Base-by-base conservation (phyloP, 352 stramenopile genomes). In the Phytopythium vexans region DNA sequence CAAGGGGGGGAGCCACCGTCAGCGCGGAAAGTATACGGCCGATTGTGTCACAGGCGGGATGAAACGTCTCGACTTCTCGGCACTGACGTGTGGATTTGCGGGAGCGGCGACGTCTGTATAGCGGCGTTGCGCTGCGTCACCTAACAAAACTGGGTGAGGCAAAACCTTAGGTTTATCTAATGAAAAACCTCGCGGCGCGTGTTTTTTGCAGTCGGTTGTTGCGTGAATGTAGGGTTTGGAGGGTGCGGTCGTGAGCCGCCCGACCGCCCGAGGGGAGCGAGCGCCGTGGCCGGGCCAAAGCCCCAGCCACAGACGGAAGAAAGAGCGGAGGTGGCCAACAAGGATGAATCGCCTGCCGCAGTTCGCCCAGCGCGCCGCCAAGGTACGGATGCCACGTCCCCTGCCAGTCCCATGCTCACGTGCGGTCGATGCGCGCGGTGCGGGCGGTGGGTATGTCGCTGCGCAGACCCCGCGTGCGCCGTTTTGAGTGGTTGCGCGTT, bases 301-400 rank as follows among this genome's bases (percentile, higher is more conserved):
- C n/a, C n/a, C n/a, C n/a, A n/a, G n/a, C n/a, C n/a, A 71, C 60
- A 62, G 66, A 62, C 60, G 60, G 58, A 64, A 76, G 64, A 69
- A 74, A 66, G 67, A 77, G 65, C 79, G 74, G 60, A 66, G 66
- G 60, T 58, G 54, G 66, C 57, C 52, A 59, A 82, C 70, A 44
- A 87, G 67, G 67, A 84, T 91, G 73, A 88, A 91, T 68, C 77
- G 80, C 68, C 60, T 82, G 61, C 69, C 75, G 54, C 75, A 77
- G 62, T 70, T 91, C 65, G 65, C 82, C 60, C 77, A 91, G 68
- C 73, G 78, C 56, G 80, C 72, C 63, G 77, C 80, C 60, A 88
- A 91, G 80, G 80, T 91, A 41, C 42, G 74, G 66, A 49, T 9
- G 36, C 37, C 3, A n/a, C 47, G 16, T 14, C 15, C 4, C 32